Evolutionary conservation across 192 early-diverging fungal genomes (phyloP).

Genomic region (Coemansia sp.): DNA sequence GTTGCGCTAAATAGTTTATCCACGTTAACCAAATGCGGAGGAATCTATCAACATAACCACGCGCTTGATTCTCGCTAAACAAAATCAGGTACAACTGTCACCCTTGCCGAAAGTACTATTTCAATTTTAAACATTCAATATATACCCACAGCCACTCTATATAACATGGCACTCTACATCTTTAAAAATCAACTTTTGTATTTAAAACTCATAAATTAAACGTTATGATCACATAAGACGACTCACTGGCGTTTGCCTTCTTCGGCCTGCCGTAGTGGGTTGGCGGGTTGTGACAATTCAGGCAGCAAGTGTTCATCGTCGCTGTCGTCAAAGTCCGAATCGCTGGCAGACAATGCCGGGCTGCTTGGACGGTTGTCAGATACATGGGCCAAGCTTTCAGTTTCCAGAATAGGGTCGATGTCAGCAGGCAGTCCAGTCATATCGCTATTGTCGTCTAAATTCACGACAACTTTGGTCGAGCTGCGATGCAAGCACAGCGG

Average conservation of each 20-base stretch:
- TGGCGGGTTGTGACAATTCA: neutral
- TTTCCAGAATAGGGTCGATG: neutral
- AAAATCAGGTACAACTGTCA: no score
- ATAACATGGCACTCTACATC: no score
- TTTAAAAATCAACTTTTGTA: neutral
- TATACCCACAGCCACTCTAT: no score
- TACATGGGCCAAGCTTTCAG: neutral
- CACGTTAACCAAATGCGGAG: no score
- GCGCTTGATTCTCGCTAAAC: no score
- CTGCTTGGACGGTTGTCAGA: neutral
- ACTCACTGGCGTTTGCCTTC: neutral
- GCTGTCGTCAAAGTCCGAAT: constrained; percentile 18
- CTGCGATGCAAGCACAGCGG: constrained; percentile 27
- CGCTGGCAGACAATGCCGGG: constrained; percentile 18
- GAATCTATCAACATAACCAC: no score
- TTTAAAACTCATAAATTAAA: neutral
- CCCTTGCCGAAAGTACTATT: no score
- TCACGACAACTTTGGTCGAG: neutral
- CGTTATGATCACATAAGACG: no score
- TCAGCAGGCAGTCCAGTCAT: neutral
- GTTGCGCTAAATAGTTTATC: no score
- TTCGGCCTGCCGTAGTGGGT: neutral
- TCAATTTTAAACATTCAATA: no score
- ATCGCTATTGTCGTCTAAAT: neutral
- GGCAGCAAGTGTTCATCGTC: neutral